Evolutionary conservation across 192 early-diverging fungal species (phyloP), one percentile per base, ranked within the genome.

Genomic region (Dissophora ornata): DNA sequence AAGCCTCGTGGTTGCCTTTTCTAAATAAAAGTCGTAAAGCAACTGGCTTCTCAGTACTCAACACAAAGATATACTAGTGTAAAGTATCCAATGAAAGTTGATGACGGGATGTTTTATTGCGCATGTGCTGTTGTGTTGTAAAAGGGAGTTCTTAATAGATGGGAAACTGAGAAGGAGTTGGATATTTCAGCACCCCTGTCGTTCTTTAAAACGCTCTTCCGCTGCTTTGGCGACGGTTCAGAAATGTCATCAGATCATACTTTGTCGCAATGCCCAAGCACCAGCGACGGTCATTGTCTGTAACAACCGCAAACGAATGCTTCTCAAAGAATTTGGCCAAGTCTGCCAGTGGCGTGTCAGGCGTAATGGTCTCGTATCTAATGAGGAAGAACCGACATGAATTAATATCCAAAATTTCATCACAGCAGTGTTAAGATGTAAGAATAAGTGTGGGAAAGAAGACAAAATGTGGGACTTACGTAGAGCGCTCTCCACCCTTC

Each of bases 251-350:
- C 28, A 93, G 69, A 53, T 93, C 91, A 42, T 90, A 89, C 69
- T 93, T 93, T 16, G 91, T 93, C 0, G 88, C 89, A 56, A 93
- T 88, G 52, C 89, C 94, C 49, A 95, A 67, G 48, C 91, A 91
- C 82, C 91, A 95, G 68, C 92, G 90, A 44, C 91, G 89, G 28
- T 87, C 84, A 15, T 81, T 78, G 62, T 95, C 94, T 3, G 94
- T 95, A 11, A 95, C 88, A 67, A 95, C 91, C 0, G 91, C 90
- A 69, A 93, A 93, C 24, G 88, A 89, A 60, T 93, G 85, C 46
- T 88, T 86, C 57, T 96, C 93, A 86, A 94, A 96, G 78, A 96
- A 93, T 40, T 85, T 82, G 22, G 92, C 87, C 16, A 96, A 81
- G 56, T 94, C 92, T 50, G 88, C 80, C 50, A 94, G 83, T 57